phyloP scores from a whole-genome alignment of 2,329 filamentous ascomycete species.

The Xylariaceae sp. region DNA sequence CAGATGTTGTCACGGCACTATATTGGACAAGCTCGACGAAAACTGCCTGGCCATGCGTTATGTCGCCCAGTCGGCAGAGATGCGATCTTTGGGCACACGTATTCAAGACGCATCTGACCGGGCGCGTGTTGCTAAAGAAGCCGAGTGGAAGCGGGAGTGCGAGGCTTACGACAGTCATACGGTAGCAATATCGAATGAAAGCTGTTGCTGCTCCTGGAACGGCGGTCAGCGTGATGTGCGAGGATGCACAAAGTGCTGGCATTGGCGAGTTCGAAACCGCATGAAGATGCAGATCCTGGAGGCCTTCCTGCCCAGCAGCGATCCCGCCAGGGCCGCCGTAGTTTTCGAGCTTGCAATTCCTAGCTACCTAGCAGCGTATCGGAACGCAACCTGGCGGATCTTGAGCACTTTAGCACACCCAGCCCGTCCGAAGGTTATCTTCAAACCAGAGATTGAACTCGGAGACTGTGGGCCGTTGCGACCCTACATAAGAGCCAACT shows the following conservation, averaged over 20 bases:
- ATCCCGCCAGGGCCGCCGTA: conserved; percentile 37
- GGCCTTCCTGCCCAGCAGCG: conserved; percentile 42
- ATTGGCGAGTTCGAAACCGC: conserved; percentile 31
- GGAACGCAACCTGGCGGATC: conserved; percentile 45
- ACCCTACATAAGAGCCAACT: conserved; percentile 6
- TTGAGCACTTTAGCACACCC: conserved; percentile 34
- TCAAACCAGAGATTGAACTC: conserved; percentile 17
- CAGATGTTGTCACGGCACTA: conserved; percentile 31
- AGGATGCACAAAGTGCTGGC: conserved; percentile 43
- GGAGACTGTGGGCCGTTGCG: conserved; percentile 16
- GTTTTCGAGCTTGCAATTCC: conserved; percentile 52
- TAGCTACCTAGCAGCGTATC: conserved; percentile 32
- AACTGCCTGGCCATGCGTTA: conserved; percentile 41
- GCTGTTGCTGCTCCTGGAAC: background rate
- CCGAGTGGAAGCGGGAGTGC: background rate
- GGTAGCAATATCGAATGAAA: background rate
- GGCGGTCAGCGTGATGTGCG: conserved; percentile 31
- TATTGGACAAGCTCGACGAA: conserved; percentile 44
- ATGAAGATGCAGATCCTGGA: conserved; percentile 50
- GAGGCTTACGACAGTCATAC: background rate
- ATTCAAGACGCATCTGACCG: background rate
- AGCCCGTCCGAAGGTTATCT: conserved; percentile 9
- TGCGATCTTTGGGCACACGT: background rate
- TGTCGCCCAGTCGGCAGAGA: background rate
- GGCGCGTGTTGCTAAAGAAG: background rate